phyloP scores from a whole-genome alignment of 257 asterid genomes.

The Solanum verrucosum region DNA sequence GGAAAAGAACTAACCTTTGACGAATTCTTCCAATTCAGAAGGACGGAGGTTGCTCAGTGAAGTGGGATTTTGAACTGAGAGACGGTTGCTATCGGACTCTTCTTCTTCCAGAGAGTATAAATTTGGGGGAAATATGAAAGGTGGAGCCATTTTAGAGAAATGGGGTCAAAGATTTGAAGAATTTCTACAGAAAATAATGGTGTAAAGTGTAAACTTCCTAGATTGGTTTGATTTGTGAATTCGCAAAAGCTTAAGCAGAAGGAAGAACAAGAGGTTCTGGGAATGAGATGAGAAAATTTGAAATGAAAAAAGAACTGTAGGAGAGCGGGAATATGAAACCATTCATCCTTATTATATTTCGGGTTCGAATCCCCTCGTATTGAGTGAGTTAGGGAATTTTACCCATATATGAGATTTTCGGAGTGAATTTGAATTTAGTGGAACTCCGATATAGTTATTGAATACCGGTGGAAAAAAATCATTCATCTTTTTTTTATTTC shows the following conservation, averaged over 20 bases:
- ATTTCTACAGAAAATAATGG: background rate
- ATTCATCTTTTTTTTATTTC: too few species aligned
- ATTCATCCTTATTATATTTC: too few species aligned
- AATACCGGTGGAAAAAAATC: too few species aligned
- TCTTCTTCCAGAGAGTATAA: constrained; percentile 60
- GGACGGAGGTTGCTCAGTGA: constrained; percentile 41
- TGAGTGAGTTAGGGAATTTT: too few species aligned
- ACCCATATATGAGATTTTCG: too few species aligned
- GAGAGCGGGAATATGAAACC: too few species aligned
- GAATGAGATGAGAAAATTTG: too few species aligned
- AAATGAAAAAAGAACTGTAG: too few species aligned
- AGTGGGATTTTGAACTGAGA: constrained; percentile 39
- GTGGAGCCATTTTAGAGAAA: constrained; percentile 44
- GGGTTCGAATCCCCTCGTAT: too few species aligned
- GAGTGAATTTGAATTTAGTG: too few species aligned
- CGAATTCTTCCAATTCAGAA: constrained; percentile 78
- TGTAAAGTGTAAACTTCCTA: background rate
- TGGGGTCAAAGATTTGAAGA: background rate
- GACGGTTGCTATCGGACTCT: constrained; percentile 23
- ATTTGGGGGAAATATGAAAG: constrained; percentile 63
- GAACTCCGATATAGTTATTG: too few species aligned
- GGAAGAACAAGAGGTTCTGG: too few species aligned
- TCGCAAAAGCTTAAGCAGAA: background rate
- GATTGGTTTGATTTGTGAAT: background rate
- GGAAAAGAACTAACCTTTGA: constrained; percentile 47